phyloP scores from a whole-genome alignment of 139 green algal genomes.

The Volvox reticuliferus region DNA sequence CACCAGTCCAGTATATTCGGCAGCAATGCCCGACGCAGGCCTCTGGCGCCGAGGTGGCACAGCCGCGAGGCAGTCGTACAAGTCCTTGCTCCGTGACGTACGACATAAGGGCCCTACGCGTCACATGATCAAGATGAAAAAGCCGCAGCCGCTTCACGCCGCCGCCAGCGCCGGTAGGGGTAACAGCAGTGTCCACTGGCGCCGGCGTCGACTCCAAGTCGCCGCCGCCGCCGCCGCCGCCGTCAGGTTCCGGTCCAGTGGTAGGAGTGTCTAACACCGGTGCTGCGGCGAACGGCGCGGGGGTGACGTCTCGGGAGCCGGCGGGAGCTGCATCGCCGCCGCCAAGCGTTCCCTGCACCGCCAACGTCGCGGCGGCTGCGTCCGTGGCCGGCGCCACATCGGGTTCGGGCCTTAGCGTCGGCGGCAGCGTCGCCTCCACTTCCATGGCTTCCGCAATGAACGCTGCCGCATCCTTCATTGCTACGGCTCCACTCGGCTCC shows the following conservation, averaged over 20 bases:
- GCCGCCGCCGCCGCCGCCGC: not conserved
- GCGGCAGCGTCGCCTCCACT: not conserved
- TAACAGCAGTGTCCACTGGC: not conserved
- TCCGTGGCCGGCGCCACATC: not conserved
- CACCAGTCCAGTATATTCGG: constrained; percentile 78
- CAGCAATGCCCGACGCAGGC: constrained; percentile 37
- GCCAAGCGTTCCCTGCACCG: not conserved
- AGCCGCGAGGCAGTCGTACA: not conserved
- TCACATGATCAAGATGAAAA: not conserved
- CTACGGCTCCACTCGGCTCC: not conserved
- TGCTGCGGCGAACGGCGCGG: not conserved
- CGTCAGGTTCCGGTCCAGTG: constrained; percentile 19
- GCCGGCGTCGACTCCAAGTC: constrained; percentile 5
- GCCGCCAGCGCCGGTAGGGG: not conserved
- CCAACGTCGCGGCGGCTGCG: not conserved
- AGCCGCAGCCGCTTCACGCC: constrained; percentile 10
- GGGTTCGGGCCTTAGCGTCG: not conserved
- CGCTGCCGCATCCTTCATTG: not conserved
- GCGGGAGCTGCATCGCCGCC: not conserved
- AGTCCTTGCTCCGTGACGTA: not conserved
- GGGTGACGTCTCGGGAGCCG: not conserved
- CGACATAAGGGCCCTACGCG: not conserved
- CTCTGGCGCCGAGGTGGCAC: not conserved
- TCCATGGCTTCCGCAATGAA: constrained; percentile 5
- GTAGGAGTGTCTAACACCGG: not conserved